phyloP scores from a whole-genome alignment of 2,329 filamentous ascomycete genomes.

The Juglanconis sp. region DNA sequence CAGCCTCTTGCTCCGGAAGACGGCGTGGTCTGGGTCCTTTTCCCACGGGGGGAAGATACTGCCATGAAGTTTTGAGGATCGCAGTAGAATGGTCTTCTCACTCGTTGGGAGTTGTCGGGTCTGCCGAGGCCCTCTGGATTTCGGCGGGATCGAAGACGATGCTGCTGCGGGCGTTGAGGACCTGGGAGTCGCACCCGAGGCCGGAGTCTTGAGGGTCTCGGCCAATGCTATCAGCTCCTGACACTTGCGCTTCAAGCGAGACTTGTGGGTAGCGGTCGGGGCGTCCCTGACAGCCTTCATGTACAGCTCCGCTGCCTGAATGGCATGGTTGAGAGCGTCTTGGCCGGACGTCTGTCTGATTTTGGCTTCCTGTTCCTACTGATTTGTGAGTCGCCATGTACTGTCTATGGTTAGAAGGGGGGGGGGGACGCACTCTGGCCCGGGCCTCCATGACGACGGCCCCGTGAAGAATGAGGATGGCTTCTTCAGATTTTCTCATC shows the following conservation, averaged over 20 bases:
- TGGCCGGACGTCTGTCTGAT: slow-evolving; percentile 49
- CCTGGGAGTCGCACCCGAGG: slow-evolving; percentile 20
- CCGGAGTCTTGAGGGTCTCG: slow-evolving; percentile 66
- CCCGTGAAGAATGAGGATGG: not conserved
- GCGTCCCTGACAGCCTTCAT: slow-evolving; percentile 70
- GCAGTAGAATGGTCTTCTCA: slow-evolving; percentile 74
- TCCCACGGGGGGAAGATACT: slow-evolving; percentile 84
- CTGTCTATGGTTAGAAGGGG: not conserved
- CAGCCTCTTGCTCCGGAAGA: slow-evolving; percentile 57
- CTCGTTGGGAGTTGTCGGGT: slow-evolving; percentile 60
- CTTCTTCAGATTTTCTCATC: not conserved
- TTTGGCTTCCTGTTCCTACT: slow-evolving; percentile 51
- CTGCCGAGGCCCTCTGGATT: slow-evolving; percentile 36
- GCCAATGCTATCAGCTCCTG: slow-evolving; percentile 67
- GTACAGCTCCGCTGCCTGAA: slow-evolving; percentile 75
- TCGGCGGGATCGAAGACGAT: slow-evolving; percentile 17
- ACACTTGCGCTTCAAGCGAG: slow-evolving; percentile 65
- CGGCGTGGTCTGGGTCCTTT: slow-evolving; percentile 52
- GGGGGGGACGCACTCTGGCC: slow-evolving; percentile 8
- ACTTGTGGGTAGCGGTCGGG: slow-evolving; percentile 58
- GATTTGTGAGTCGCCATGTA: not conserved
- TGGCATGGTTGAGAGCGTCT: slow-evolving; percentile 71
- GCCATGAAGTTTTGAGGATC: slow-evolving; percentile 77
- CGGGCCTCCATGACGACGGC: slow-evolving; percentile 16
- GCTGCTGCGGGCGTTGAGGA: not conserved